Percentiles rank a stretch among this genome's conserved stretches.
phyloP scores from a whole-genome alignment of 495 filamentous ascomycete genomes.

The Tuber melanosporum region DNA sequence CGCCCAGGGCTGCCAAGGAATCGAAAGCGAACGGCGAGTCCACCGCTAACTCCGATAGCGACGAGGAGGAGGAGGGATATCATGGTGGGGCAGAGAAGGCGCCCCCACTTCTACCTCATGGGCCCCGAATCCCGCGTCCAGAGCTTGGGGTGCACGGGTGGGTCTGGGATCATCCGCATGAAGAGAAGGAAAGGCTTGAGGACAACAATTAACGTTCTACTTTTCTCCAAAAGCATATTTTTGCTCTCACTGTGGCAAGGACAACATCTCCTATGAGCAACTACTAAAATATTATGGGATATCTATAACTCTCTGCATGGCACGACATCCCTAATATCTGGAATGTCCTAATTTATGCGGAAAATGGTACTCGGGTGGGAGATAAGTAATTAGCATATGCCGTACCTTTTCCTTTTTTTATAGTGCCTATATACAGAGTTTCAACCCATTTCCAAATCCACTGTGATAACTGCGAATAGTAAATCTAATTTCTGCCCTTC shows the following conservation, averaged over 20 bases:
- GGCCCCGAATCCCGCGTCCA: background rate
- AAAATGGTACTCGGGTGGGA: background rate
- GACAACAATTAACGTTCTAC: background rate
- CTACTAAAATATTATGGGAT: background rate
- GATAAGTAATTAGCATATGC: background rate
- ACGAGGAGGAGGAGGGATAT: background rate
- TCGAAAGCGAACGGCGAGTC: background rate
- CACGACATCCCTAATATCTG: background rate
- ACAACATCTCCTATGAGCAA: background rate
- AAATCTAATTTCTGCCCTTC: background rate
- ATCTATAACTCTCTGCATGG: background rate
- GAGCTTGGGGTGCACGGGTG: background rate
- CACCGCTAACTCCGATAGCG: background rate
- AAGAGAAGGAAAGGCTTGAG: background rate
- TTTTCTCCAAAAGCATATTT: background rate
- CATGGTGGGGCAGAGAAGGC: background rate
- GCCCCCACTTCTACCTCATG: background rate
- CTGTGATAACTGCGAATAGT: background rate
- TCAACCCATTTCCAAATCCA: too few species aligned
- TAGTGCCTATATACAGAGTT: background rate
- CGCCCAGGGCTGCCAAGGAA: background rate
- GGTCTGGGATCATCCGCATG: background rate
- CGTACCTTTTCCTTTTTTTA: background rate
- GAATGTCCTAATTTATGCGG: background rate
- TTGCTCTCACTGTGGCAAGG: background rate